A percentile compares a stretch with the other conserved stretches of the same genome.
phyloP scores from a whole-genome alignment of 2,329 filamentous ascomycete genomes.

The Colletotrichum tropicicola region DNA sequence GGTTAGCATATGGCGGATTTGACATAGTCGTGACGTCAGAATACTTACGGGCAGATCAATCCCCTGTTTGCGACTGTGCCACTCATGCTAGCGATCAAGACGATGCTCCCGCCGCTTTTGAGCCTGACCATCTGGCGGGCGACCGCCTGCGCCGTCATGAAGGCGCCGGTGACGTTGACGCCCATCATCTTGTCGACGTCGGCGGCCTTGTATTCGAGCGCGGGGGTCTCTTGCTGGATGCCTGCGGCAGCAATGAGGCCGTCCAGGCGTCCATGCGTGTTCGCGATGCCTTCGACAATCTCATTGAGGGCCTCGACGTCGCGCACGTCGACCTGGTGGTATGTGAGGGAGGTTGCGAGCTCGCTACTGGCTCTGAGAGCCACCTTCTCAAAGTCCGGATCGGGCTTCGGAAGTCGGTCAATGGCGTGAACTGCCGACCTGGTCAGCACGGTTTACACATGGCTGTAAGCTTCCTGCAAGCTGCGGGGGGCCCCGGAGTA shows the following conservation, averaged over 20 bases:
- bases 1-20: background rate
- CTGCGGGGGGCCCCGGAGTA: slow-evolving; percentile 36
- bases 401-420: slow-evolving; percentile 63
- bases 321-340: slow-evolving; percentile 83
- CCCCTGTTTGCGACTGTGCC: slow-evolving; percentile 72
- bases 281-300: slow-evolving; percentile 74
- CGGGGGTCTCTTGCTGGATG: slow-evolving; percentile 84
- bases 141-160: slow-evolving; percentile 89
- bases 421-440: slow-evolving; percentile 67
- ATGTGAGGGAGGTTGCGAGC: slow-evolving; percentile 74
- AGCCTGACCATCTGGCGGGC: slow-evolving; percentile 77
- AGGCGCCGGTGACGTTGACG: slow-evolving; percentile 86
- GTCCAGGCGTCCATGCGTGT: slow-evolving; percentile 77
- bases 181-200: slow-evolving; percentile 82
- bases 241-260: slow-evolving; percentile 77
- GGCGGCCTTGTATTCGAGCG: slow-evolving; percentile 81
- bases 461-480: background rate
- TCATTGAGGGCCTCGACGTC: slow-evolving; percentile 74
- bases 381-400: slow-evolving; percentile 70
- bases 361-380: slow-evolving; percentile 70
- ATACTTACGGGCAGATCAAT: slow-evolving; percentile 67
- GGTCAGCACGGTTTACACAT: background rate
- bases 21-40: background rate
- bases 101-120: slow-evolving; percentile 67
- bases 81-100: slow-evolving; percentile 77